A percentile compares a stretch with the other conserved stretches of the same genome.
Evolutionary conservation across 2,329 filamentous ascomycete species (phyloP).

Genomic region (Bipolaris oryzae): DNA sequence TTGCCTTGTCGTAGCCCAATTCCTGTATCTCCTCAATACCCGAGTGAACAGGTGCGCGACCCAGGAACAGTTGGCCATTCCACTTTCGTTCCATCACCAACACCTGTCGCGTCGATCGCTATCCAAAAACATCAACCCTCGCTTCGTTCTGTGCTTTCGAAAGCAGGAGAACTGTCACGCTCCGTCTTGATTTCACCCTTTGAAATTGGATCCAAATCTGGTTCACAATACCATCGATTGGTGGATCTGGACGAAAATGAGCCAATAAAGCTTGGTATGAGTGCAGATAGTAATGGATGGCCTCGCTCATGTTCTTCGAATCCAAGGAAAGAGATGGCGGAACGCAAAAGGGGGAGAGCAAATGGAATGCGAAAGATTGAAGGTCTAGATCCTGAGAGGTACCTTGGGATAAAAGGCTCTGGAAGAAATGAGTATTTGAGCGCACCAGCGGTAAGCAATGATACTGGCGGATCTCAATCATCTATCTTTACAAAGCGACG

Average conservation of each 20-base stretch:
- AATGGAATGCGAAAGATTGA: neutral
- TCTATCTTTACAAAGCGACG: neutral
- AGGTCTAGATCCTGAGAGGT: neutral
- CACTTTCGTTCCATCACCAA: neutral
- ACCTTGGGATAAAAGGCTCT: too few species aligned
- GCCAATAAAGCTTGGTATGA: neutral
- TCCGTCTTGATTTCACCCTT: slow-evolving; percentile 22
- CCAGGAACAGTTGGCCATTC: neutral
- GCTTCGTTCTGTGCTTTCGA: slow-evolving; percentile 1
- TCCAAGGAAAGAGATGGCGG: neutral
- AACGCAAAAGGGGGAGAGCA: neutral
- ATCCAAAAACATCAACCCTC: neutral
- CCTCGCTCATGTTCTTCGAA: neutral
- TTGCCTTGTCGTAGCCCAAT: neutral
- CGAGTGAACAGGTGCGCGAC: neutral
- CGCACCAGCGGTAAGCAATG: neutral
- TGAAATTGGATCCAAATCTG: slow-evolving; percentile 15
- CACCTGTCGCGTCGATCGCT: neutral
- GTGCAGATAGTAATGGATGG: slow-evolving; percentile 5
- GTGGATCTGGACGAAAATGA: neutral
- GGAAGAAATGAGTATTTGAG: too few species aligned
- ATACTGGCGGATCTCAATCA: neutral
- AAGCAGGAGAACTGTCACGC: slow-evolving; percentile 16
- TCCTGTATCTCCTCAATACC: neutral
- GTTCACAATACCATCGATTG: slow-evolving; percentile 11